Conservation (phyloP, 345 rosid genomes). For the Raphanus sativus region DNA sequence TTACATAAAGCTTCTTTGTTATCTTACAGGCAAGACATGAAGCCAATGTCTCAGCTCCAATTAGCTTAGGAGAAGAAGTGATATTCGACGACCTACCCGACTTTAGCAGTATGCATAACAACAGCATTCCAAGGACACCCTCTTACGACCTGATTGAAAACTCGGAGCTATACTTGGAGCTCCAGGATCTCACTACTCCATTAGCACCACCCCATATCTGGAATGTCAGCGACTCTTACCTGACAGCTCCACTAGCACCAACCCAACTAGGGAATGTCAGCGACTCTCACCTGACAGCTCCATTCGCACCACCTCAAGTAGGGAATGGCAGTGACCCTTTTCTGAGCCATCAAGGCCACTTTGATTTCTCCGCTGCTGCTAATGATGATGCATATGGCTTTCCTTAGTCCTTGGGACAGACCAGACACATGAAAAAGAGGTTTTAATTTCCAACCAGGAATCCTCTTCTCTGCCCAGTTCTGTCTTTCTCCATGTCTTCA, state of each 20-base stretch:
- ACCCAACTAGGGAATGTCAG: not conserved
- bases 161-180: constrained; percentile 33
- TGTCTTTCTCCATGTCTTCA: not conserved
- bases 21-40: constrained; percentile 22
- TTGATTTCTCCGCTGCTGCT: constrained; percentile 21
- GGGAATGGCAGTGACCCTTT: constrained; percentile 3
- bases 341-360: constrained; percentile 12
- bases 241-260: not conserved
- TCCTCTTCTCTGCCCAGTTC: not conserved
- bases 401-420: constrained; percentile 1
- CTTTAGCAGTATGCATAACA: constrained; percentile 23
- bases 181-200: constrained; percentile 32
- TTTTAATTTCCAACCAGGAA: not conserved
- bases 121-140: constrained; percentile 19
- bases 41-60: not conserved
- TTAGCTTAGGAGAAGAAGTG: constrained; percentile 17
- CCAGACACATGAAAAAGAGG: constrained; percentile 4
- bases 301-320: not conserved
- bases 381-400: constrained; percentile 11
- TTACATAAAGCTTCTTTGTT: not conserved
- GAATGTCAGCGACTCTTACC: not conserved
- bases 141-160: constrained; percentile 25
- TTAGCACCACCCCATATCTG: not conserved
- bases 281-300: not conserved
- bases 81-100: constrained; percentile 25